Evolutionary conservation across 306 rosid species (phyloP).

Genomic region (Trifolium subterraneum): DNA sequence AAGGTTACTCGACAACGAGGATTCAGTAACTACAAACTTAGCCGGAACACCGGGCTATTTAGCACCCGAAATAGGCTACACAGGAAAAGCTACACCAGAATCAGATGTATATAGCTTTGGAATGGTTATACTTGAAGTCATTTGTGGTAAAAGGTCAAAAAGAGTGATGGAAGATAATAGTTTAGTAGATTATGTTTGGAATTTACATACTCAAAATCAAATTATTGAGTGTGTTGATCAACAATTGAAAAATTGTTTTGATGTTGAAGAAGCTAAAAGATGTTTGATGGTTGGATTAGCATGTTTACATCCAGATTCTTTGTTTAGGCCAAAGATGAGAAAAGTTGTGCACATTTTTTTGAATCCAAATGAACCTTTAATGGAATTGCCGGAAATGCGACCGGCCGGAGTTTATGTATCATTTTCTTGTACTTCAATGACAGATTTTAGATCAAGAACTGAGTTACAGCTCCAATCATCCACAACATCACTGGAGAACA

Average conservation of each 20-base stretch:
- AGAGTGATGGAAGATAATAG: constrained; percentile 47
- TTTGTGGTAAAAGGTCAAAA: constrained; percentile 62
- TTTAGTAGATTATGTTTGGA: constrained; percentile 61
- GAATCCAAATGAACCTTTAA: constrained; percentile 53
- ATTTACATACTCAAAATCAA: constrained; percentile 40
- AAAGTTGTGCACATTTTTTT: constrained; percentile 56
- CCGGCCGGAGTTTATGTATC: constrained; percentile 52
- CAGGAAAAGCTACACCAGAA: constrained; percentile 57
- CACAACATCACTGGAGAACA: constrained; percentile 19
- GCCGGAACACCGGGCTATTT: constrained; percentile 63
- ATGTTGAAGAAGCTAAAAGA: constrained; percentile 55
- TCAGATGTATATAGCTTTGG: constrained; percentile 68
- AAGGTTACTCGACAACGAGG: constrained; percentile 52
- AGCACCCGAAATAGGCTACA: constrained; percentile 62
- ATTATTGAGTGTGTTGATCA: constrained; percentile 57
- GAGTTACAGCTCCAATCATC: constrained; percentile 1
- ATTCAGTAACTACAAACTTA: constrained; percentile 43
- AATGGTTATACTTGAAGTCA: constrained; percentile 63
- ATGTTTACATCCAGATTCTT: constrained; percentile 56
- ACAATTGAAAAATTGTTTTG: constrained; percentile 36
- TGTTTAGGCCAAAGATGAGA: constrained; percentile 58
- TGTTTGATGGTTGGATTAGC: constrained; percentile 61
- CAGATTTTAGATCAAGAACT: constrained; percentile 38
- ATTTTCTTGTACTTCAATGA: constrained; percentile 47
- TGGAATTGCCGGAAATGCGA: constrained; percentile 48